Evolutionary conservation across 2,329 filamentous ascomycete genomes (phyloP), one percentile per base, ranked within the genome.

Genomic region (Trichoderma sp.): DNA sequence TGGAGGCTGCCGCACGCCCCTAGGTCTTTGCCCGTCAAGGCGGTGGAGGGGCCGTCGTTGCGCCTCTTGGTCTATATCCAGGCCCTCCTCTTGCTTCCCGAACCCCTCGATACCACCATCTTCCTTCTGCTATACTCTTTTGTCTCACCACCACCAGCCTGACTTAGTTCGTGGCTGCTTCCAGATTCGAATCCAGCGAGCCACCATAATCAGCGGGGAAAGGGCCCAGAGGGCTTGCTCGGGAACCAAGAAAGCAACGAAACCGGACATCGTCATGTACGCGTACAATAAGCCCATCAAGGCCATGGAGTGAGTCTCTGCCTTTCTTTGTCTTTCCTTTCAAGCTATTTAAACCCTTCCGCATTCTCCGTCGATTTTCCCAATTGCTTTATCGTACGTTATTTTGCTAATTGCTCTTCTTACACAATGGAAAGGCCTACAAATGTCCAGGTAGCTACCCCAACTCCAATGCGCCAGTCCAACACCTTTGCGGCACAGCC

Each of bases 241-340:
- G 47, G 47, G 47, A 57, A 21, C 31, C 24, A 40, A 24, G 56
- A 53, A 62, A 53, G 66, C 49, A 31, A 68, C 37, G 58, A 66
- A 13, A 57, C 52, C 60, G 43, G 60, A 64, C 31, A 53, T 47
- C 73, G 72, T 68, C 72, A 79, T 79, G 77, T 80, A 78, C 72
- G 75, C 75, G 52, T 79, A 78, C 73, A 78, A 80, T 67, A 80
- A 80, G 69, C 65, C 65, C 76, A 79, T 81, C 70, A 77, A 74
- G 75, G 74, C 75, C 73, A 77, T 81, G 77, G 78, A 80, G 79
- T 81, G 73, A 77, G 79, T 76, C 33, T 66, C 63, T 37, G 52
- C 55, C 35, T 40, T 57, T 68, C 33, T 60, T 49, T 37, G 47
- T 62, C 19, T 59, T 53, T 21, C 68, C 68, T 59, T 61, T 52